Base-by-base conservation (phyloP, 2,329 filamentous ascomycete genomes). In the Hypoxylon sp. region DNA sequence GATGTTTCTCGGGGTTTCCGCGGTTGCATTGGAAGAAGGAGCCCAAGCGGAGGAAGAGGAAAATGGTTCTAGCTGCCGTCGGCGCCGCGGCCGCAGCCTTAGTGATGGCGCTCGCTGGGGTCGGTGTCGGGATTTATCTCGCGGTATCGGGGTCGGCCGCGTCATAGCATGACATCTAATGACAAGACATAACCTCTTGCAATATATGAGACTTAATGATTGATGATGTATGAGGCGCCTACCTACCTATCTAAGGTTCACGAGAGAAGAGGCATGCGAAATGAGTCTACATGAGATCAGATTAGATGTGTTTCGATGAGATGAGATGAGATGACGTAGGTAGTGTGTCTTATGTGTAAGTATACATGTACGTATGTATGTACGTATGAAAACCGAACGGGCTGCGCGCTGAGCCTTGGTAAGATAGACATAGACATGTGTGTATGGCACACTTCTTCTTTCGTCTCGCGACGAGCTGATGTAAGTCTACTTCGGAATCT, bases 51-150 rank as follows among this genome's bases (percentile, higher is more conserved):
- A 65, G 50, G 49, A 65, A 41, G 61, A 63, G 52, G 64, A 67
- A 60, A 50, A 69, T 69, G 13, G 67, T 51, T 56, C 60, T 69
- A 36, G 21, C 38, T 2, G 61, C 66, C 10, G 25, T 64, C 6
- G 69, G 60, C 7, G 68, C 51, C 9, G 60, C 63, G 5, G 21
- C 65, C 6, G 51, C 67, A 1, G 65, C 46, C 11, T 19, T 69
- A n/a, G 2, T 74, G n/a, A 59, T 73, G 34, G 58, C 72, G 17
- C 51, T 72, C 25, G 72, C 68, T 1, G 73, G 68, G 9, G 57
- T 75, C 7, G 63, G 58, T n/a, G 67, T 74, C 5, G 73, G 72
- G 28, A 67, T 73, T 14, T 61, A 62, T 13, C 64, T 56, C n/a
- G 65, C 55, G 1, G n/a, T 65, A 53, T 50, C 50, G 38, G 49